A percentile compares a stretch with the other conserved stretches of the same genome.
Evolutionary conservation across 2,329 filamentous ascomycete species (phyloP).

Genomic region (Rosellinia necatrix): DNA sequence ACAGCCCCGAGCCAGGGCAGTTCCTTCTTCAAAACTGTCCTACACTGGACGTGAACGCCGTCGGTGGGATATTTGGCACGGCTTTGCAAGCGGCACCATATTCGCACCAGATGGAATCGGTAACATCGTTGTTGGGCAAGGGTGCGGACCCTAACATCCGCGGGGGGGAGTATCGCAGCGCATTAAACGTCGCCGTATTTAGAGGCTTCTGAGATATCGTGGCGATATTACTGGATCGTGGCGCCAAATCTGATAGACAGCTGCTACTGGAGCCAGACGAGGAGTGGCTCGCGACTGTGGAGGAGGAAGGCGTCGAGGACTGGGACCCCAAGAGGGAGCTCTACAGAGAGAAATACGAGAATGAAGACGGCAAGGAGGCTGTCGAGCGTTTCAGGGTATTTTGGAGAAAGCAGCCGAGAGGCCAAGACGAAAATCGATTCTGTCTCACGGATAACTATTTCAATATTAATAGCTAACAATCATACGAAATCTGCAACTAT

Average conservation of each 20-base stretch:
- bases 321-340: neutral
- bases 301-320: neutral
- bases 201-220: conserved; percentile 7
- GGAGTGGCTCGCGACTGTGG: conserved; percentile 2
- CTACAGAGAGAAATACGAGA: no score
- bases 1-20: neutral
- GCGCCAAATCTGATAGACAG: neutral
- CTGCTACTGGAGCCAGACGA: neutral
- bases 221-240: conserved; percentile 2
- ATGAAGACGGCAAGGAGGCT: conserved; percentile 1
- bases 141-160: neutral
- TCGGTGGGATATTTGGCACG: neutral
- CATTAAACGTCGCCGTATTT: conserved; percentile 5
- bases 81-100: conserved; percentile 8
- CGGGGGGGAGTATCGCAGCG: conserved; percentile 7
- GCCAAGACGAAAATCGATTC: no score
- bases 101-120: neutral
- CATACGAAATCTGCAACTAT: no score
- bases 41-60: neutral
- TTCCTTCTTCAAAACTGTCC: neutral
- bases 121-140: neutral
- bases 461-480: no score
- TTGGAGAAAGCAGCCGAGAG: neutral
- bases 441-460: no score
- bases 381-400: conserved; percentile 1